These are phyloP conservation scores for Kwoniella shivajii DNA, from an alignment of 1,284 basidiomycete species.

Conservation along the genomic window DNA sequence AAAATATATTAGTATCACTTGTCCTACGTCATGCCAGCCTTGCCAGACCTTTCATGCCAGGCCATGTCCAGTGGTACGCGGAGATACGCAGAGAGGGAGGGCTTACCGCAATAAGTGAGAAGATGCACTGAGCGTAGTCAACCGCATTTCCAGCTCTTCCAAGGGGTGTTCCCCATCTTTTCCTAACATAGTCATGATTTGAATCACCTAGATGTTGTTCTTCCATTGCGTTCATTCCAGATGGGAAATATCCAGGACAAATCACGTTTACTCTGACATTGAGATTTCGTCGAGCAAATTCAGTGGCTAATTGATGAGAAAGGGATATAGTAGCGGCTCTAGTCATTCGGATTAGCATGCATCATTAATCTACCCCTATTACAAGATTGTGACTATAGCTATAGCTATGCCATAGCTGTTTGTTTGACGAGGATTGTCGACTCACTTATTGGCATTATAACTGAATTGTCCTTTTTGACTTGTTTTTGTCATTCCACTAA, in stretches of 20 bases:
- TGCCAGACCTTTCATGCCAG: too few species aligned
- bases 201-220: slow-evolving; percentile 9
- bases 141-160: slow-evolving; percentile 46
- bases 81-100: too few species aligned
- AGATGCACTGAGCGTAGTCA: slow-evolving; percentile 50
- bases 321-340: slow-evolving; percentile 46
- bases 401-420: too few species aligned
- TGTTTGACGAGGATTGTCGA: not conserved
- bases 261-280: slow-evolving; percentile 47
- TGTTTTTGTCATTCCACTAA: slow-evolving; percentile 45
- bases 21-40: too few species aligned
- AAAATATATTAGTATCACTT: not conserved
- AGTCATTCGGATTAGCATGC: not conserved
- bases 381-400: too few species aligned
- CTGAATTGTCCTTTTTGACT: slow-evolving; percentile 50
- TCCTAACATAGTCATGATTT: slow-evolving; percentile 30
- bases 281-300: slow-evolving; percentile 42
- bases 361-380: too few species aligned
- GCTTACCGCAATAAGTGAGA: slow-evolving; percentile 42
- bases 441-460: slow-evolving; percentile 49
- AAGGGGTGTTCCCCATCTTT: slow-evolving; percentile 46
- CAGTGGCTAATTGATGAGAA: slow-evolving; percentile 42
- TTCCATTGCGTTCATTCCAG: slow-evolving; percentile 47
- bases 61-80: too few species aligned
- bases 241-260: slow-evolving; percentile 48